phyloP scores from a whole-genome alignment of 1,284 basidiomycete species.

The Ustilago bromivora region DNA sequence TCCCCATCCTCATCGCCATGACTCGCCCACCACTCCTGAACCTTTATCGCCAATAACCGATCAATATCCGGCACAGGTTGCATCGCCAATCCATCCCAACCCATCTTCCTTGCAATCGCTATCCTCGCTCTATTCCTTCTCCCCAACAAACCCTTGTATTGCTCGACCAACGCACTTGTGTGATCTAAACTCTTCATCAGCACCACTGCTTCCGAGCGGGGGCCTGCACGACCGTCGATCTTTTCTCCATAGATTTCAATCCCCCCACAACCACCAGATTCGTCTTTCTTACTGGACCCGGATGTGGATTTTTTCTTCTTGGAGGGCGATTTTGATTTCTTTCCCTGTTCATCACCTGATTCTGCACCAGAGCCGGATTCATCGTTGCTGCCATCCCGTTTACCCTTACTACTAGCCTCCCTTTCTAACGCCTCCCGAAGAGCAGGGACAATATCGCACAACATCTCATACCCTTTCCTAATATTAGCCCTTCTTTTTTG shows the following conservation, averaged over 20 bases:
- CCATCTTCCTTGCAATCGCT: conserved; percentile 31
- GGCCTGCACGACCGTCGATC: conserved; percentile 56
- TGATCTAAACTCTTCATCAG: conserved; percentile 53
- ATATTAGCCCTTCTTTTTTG: conserved; percentile 90
- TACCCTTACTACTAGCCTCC: conserved; percentile 30
- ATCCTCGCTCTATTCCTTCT: conserved; percentile 45
- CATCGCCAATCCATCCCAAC: conserved; percentile 23
- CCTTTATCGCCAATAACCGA: conserved; percentile 28
- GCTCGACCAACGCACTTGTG: conserved; percentile 37
- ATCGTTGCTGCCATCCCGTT: conserved; percentile 15
- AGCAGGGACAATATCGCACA: conserved; percentile 81
- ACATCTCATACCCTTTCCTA: conserved; percentile 85
- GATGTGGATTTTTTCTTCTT: conserved; percentile 26
- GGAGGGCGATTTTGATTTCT: conserved; percentile 1
- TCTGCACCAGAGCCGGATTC: conserved; percentile 16
- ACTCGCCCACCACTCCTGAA: conserved; percentile 35
- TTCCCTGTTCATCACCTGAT: conserved; percentile 20
- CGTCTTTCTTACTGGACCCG: conserved; percentile 18
- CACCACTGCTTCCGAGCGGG: conserved; percentile 57
- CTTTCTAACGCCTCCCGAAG: conserved; percentile 72
- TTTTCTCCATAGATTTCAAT: conserved; percentile 54
- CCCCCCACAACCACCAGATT: conserved; percentile 15
- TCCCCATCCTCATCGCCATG: conserved; percentile 20
- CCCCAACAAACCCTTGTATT: conserved; percentile 40
- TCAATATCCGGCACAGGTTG: conserved; percentile 38